phyloP scores from a whole-genome alignment of 2,329 filamentous ascomycete genomes.

The Beauveria scarabaeidicola region DNA sequence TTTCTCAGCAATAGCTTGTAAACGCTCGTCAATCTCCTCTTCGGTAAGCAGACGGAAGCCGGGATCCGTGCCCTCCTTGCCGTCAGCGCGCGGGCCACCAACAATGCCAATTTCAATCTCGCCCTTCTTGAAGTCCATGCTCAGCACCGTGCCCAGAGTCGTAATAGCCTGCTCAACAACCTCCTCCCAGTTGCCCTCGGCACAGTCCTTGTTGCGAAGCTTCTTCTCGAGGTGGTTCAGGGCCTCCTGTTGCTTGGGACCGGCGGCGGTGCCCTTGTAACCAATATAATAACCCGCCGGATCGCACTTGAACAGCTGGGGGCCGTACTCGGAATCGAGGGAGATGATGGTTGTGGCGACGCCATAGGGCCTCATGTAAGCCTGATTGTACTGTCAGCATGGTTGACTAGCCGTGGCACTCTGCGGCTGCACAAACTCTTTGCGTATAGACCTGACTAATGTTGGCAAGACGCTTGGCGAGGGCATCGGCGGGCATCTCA shows the following conservation, averaged over 20 bases:
- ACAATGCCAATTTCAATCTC: slow-evolving; percentile 98
- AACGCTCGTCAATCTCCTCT: slow-evolving; percentile 95
- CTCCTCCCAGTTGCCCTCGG: slow-evolving; percentile 90
- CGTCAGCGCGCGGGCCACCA: slow-evolving; percentile 74
- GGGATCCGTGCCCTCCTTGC: slow-evolving; percentile 70
- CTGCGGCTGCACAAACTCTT: slow-evolving; percentile 50
- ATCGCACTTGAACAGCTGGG: slow-evolving; percentile 97
- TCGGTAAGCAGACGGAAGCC: slow-evolving; percentile 85
- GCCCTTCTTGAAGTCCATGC: slow-evolving; percentile 99
- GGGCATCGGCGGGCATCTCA: slow-evolving; percentile 96
- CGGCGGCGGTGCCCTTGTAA: slow-evolving; percentile 96
- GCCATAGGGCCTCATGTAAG: slow-evolving; percentile 96
- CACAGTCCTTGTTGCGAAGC: slow-evolving; percentile 96
- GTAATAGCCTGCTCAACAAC: slow-evolving; percentile 96
- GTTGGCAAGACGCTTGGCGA: slow-evolving; percentile 95
- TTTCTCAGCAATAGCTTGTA: slow-evolving; percentile 98
- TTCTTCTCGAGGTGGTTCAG: slow-evolving; percentile 99
- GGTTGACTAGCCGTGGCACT: background rate
- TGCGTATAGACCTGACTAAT: slow-evolving; percentile 99
- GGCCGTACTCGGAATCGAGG: slow-evolving; percentile 82
- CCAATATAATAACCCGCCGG: slow-evolving; percentile 96
- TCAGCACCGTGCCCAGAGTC: slow-evolving; percentile 89
- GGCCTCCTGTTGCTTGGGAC: slow-evolving; percentile 97
- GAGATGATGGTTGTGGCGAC: slow-evolving; percentile 94
- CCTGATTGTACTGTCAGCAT: slow-evolving; percentile 32